Base-by-base conservation (phyloP, 139 green algal species). In the Gonium pectorale region DNA sequence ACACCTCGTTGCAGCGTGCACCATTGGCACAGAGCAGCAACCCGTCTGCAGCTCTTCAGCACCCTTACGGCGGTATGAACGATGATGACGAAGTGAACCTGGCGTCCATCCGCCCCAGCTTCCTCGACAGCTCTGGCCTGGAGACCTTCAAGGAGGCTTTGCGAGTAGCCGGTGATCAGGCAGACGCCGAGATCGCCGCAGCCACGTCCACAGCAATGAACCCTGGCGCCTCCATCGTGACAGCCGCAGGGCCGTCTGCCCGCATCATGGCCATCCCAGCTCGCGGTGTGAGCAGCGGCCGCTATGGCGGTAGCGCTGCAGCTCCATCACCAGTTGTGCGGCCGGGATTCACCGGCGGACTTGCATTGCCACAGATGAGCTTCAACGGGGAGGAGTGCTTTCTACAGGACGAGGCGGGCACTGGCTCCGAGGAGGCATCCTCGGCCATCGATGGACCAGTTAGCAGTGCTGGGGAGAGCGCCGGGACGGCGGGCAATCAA, bases 381-480 rank as follows among this genome's bases (percentile, higher is more conserved):
- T 71, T n/a, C 59, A 63, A 59, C 59, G 59, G 5, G 5, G 75
- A 81, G 3, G 51, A 0, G 11, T 29, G 54, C 29, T 81, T 38
- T 0, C 75, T 62, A 0, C 43, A 73, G 7, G 22, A 35, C 5
- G 8, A 31, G 15, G 63, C 6, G n/a, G 27, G 17, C 15, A 40
- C 29, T 7, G 38, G 13, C 9, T 70, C 60, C 6, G 2, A 64
- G 3, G 77, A 74, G 29, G 60, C n/a, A 8, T 83, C 77, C 60
- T 52, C 43, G 7, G 63, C 64, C 33, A 83, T 83, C n/a, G 77
- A 83, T 33, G 77, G 77, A 5, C 62, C 77, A 0, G 77, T 83
- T 31, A 83, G 77, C 77, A 83, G 77, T 31, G 77, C 0, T 26
- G 77, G 52, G 13, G 43, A 21, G n/a, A n/a, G 38, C 56, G 29